Conservation (phyloP, 805 yeast species). For the Yamadazyma kitorensis region DNA sequence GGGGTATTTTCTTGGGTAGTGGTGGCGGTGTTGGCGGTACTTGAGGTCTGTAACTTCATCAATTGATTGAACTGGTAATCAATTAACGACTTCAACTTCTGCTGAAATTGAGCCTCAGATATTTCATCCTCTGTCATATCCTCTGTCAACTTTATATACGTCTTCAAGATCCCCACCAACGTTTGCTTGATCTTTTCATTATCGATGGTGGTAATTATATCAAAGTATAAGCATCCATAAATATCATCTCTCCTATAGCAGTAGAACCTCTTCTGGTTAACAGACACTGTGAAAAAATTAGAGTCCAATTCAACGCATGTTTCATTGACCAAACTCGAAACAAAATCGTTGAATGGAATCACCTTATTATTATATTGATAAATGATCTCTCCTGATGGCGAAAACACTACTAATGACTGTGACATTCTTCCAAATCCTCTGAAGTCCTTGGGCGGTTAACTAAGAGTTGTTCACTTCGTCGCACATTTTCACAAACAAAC, state of each 20-base stretch:
- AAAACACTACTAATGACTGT: constrained; percentile 36
- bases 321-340: constrained; percentile 34
- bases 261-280: constrained; percentile 35
- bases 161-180: constrained; percentile 31
- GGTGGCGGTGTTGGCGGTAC: background rate
- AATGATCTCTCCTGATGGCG: constrained; percentile 33
- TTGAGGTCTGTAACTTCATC: constrained; percentile 25
- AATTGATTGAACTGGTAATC: constrained; percentile 39
- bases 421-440: constrained; percentile 36
- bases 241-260: constrained; percentile 21
- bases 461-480: background rate
- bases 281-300: constrained; percentile 29
- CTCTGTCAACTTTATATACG: constrained; percentile 25
- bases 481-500: no score
- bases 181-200: constrained; percentile 33
- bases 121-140: constrained; percentile 17
- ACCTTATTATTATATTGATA: constrained; percentile 36
- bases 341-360: constrained; percentile 39
- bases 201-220: constrained; percentile 37
- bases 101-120: constrained; percentile 11
- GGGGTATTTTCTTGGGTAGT: background rate
- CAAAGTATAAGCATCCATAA: constrained; percentile 38
- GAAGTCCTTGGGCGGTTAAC: background rate
- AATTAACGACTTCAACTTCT: constrained; percentile 31
- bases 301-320: constrained; percentile 28